Evolutionary conservation across 805 yeast genomes (phyloP), one percentile per base, ranked within the genome.

Genomic region (Danielozyma ontarioensis): DNA sequence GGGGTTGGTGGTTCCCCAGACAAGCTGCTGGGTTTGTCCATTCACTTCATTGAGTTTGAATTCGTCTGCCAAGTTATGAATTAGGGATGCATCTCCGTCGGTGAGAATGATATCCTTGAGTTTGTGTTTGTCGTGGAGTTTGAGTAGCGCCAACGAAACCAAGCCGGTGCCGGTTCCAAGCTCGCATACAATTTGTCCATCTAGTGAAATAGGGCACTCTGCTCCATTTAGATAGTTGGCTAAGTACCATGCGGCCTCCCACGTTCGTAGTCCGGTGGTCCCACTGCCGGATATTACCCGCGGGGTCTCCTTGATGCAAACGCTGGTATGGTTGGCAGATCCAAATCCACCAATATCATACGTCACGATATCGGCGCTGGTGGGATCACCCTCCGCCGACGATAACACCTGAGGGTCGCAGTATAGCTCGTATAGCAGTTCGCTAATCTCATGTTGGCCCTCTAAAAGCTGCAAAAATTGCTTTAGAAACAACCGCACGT

Each of bases 141-240:
- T 62, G 13, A 56, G 44, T 4, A 74, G 39, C 1, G 74, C 55
- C 19, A 83, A 40, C 2, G 89, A 78, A 1, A 84, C 80, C 5
- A 90, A 58, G 0, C 96, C 97, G 0, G 97, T 87, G 0, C 97
- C 97, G 8, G 93, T 74, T 0, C 97, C 97, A 16, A 89, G 53
- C 47, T 89, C 97, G 8, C 85, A 51, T 0, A 83, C 59, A 1
- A 49, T 50, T 22, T 49, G 48, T n/a, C 50, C 50, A 2, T 34
- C 38, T 13, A 27, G 13, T 4, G 25, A 28, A 17, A 33, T 14
- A 8, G 26, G 14, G 16, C 34, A 8, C 15, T 27, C 13, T n/a
- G 29, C 32, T 17, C 37, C 27, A 34, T 48, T 41, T 12, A 84
- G 44, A 44, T 61, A 81, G 25, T 77, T 68, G 1, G 82, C 62